A percentile compares a stretch with the other conserved stretches of the same genome.
These are phyloP conservation scores for Colletotrichum musicola DNA, from an alignment of 2,329 filamentous ascomycete species.

Conservation along the genomic window DNA sequence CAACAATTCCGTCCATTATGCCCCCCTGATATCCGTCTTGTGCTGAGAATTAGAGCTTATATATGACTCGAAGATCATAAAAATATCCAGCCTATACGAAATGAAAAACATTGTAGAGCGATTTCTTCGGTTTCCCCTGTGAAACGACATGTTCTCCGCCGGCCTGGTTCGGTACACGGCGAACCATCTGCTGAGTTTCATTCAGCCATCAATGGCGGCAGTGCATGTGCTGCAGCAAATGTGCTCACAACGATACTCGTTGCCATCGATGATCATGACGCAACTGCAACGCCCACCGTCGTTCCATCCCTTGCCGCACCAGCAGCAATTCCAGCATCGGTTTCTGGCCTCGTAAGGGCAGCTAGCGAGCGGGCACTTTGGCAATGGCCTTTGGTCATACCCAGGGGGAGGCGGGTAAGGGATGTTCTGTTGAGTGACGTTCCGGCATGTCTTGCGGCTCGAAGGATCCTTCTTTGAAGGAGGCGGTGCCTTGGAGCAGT, in stretches of 20 bases:
- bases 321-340: slow-evolving; percentile 67
- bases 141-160: neutral
- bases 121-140: too few relatives aligned
- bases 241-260: slow-evolving; percentile 64
- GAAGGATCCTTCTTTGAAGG: slow-evolving; percentile 42
- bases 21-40: too few relatives aligned
- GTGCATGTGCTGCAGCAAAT: slow-evolving; percentile 66
- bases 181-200: too few relatives aligned
- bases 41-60: too few relatives aligned
- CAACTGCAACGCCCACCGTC: slow-evolving; percentile 62
- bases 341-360: slow-evolving; percentile 65
- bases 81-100: too few relatives aligned
- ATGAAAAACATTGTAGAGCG: too few relatives aligned
- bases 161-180: neutral
- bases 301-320: slow-evolving; percentile 68
- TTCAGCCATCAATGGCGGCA: slow-evolving; percentile 52
- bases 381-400: slow-evolving; percentile 49
- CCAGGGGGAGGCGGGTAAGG: slow-evolving; percentile 62
- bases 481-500: slow-evolving; percentile 58
- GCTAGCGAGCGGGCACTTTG: slow-evolving; percentile 59
- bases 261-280: slow-evolving; percentile 65
- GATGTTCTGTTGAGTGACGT: slow-evolving; percentile 57
- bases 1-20: too few relatives aligned
- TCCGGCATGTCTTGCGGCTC: slow-evolving; percentile 55
- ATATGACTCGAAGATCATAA: too few relatives aligned